Base-by-base conservation (phyloP, 192 early-diverging fungal genomes). In the Nowakowskiella sp. region DNA sequence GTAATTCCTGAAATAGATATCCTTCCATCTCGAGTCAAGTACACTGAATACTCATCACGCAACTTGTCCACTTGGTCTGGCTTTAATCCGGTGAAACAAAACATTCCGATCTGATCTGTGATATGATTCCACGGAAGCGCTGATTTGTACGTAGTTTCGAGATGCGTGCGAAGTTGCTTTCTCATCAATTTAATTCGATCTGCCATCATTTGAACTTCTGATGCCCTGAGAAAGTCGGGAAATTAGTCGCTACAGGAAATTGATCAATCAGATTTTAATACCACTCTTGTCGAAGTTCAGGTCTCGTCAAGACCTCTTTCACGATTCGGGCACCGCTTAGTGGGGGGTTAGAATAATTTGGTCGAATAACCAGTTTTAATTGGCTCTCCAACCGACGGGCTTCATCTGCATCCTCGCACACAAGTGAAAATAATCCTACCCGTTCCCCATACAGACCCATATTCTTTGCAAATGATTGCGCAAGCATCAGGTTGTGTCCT, bases 301-400 rank as follows among this genome's bases (percentile, higher is more conserved):
- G 70, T 47, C 70, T 74, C 56, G 72, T 76, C 66, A 99, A 73
- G 26, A 99, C 90, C 61, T 83, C 80, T 55, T 84, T 80, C 44
- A 91, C 96, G 49, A 99, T 87, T 46, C 91, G 85, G 19, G 94
- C 87, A 58, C 94, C 96, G 60, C 88, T 83, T 30, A 94, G 65
- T n/a, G 96, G 94, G 42, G 94, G 92, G 80, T 94, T 95, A n/a
- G 92, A 95, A 83, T 93, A 94, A 85, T 97, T 83, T 42, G 94
- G 90, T 31, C 96, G 85, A 58, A 96, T 88, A 33, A 99, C 68
- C 63, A 94, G 91, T 73, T 94, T 94, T 66, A 99, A 60, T 74
- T 99, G 91, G 55, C 85, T 88, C 62, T 91, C 83, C 24, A 94
- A 81, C 43, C 82, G 76, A 55, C 85, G 85, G 50, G 79, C 74